Evolutionary conservation across 2,329 filamentous ascomycete species (phyloP), one percentile per base, ranked within the genome.

Genomic region (Fusarium siculi): DNA sequence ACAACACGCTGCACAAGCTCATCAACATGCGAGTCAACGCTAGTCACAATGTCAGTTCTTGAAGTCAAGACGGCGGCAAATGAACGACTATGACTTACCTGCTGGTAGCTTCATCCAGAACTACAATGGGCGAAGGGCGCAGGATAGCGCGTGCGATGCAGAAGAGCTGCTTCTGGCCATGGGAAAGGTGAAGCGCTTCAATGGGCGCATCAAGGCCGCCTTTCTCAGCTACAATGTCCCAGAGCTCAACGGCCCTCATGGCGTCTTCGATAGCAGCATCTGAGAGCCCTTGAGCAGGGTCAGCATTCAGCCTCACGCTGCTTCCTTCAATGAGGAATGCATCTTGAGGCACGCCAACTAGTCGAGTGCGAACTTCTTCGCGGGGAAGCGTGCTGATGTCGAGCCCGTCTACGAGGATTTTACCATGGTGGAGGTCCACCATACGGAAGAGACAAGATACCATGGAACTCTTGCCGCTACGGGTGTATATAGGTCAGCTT

Each of bases 291-390:
- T 74, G 72, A 21, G 76, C 70, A 1, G 87, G 86, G 67, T 89
- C 87, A 2, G 86, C 78, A 30, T 89, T 89, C 19, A 81, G 73
- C 6, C 86, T 82, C 4, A 90, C 79, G 10, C 67, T 77, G 6
- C 64, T 60, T 25, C 84, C 85, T 9, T 82, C 81, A 7, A 89
- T 80, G 32, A 87, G 80, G 72, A 87, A 85, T 1, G 85, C 81
- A 55, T 89, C 87, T 78, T 90, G 87, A 0, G 88, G 84, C 7
- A 88, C 78, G 7, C 80, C 82, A 30, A 84, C 81, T 15, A 89
- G 79, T 2, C 74, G 57, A 4, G 73, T 62, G 15, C 80, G 79
- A 15, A 82, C 60, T 8, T 72, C 39, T 36, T 77, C 66, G 1
- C 76, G 74, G 1, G 77, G 77, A 1, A 81, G 62, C 7, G 70